Base-by-base conservation (phyloP, 371 early-diverging fungal genomes). In the Thermomucor indicae-seudaticae region DNA sequence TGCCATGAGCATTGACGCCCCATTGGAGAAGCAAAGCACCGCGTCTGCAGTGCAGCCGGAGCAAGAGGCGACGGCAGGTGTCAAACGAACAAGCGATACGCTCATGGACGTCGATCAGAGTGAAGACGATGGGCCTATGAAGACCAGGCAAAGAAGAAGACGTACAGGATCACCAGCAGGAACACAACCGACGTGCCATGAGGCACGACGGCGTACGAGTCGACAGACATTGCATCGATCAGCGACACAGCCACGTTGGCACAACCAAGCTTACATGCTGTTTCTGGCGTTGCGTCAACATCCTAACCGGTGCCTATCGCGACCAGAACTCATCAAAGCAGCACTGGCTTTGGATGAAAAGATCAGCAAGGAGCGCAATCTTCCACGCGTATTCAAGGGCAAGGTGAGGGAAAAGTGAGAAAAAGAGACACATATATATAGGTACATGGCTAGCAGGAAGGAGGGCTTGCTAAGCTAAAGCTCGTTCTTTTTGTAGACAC, bases 221-320 rank as follows among this genome's bases (percentile, higher is more conserved):
- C 39, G 53, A 12, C 37, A 50, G 23, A 45, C 49, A 2, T 49
- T 38, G 28, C n/a, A n/a, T n/a, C 56, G 62, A 16, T 43, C 47
- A 0, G 46, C 60, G 28, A 44, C 44, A 20, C 64, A 63, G 46
- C 92, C 92, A 11, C 74, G 93, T 23, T 93, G 93, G 93, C 90
- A 90, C 45, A 90, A 83, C 47, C 93, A 93, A 57, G 81, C 84
- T 27, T 90, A 88, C 65, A 69, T 92, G 61, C 69, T 93, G 53
- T 88, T 84, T 57, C 63, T 91, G 48, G 88, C 90, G 3, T 62
- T 93, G 37, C 67, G 89, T 14, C 74, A 88, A 52, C 73, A 79
- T 53, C 83, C 88, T 8, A 75, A 74, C 24, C 67, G 77, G 27
- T 81, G 80, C 3, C 68, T 85, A 31, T 71, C 89, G 6, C 74